Base-by-base conservation (phyloP, 2,329 filamentous ascomycete genomes). In the Fusarium domesticum region DNA sequence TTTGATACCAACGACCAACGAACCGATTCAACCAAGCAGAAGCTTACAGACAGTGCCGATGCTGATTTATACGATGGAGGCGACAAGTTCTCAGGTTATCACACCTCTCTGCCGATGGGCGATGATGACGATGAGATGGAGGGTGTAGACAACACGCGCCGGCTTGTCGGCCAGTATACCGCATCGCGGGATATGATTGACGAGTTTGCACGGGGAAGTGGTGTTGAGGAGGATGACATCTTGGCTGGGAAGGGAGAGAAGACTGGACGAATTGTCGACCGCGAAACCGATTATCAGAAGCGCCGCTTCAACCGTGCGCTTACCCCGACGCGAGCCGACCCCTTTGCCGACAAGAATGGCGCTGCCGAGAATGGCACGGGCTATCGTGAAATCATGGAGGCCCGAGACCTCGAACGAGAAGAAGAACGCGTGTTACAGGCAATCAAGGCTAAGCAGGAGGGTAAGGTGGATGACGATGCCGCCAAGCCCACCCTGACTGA, bases 241-340 rank as follows among this genome's bases (percentile, higher is more conserved):
- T 75, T 98, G 51, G 78, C 90, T 39, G 87, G 86, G 35, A 82
- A 85, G 57, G 79, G 81, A 57, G 93, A 97, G 74, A 88, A 92
- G 70, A 88, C 89, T 66, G 90, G 87, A 45, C 85, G 92, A 59
- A 97, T 98, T 63, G 77, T 85, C 49, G 92, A 95, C 64, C 86
- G 93, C 61, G 92, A 97, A 74, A 95, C 90, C 52, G 92, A 97
- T 64, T 98, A 98, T 66, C 95, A 98, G 71, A 96, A 95, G 71
- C 88, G 91, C 55, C 84, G 91, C 47, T 95, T 95, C 67, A 85
- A 96, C 65, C 89, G 93, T 50, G 84, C 81, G 40, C 76, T 97
- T 51, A 93, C 89, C 17, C 90, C 91, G 5, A 90, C 88, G 7
- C 84, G 89, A 61, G 88, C 84, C 50, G 90, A 96, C 64, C 85